Evolutionary conservation across 352 stramenopile genomes (phyloP).

Genomic region (Phytopythium chamaehyphon): DNA sequence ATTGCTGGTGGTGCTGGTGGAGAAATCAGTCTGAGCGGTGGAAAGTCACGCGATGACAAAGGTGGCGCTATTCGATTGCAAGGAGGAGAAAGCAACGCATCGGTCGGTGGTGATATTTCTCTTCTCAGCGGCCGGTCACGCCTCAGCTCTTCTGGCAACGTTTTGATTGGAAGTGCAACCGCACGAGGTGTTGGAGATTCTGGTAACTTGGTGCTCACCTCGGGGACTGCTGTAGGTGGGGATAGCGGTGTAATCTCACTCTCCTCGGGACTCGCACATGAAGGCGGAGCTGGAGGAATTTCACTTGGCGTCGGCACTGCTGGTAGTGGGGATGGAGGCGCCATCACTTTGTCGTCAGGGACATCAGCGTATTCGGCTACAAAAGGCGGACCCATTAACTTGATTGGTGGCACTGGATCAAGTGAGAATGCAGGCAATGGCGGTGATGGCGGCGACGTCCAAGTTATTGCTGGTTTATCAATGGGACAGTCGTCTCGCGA

Average conservation of each 20-base stretch:
- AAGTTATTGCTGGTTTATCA: conserved; percentile 45
- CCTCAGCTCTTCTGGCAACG: conserved; percentile 37
- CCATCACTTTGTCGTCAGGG: conserved; percentile 45
- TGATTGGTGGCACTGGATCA: conserved; percentile 44
- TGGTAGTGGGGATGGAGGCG: conserved; percentile 41
- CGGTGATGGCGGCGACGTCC: conserved; percentile 54
- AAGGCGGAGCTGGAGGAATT: conserved; percentile 33
- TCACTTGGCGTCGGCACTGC: conserved; percentile 35
- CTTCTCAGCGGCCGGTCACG: conserved; percentile 38
- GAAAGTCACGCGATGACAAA: conserved; percentile 32
- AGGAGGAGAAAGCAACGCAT: conserved; percentile 36
- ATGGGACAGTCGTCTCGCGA: conserved; percentile 52
- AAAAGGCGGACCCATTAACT: conserved; percentile 41
- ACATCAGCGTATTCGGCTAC: conserved; percentile 40
- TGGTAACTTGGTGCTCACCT: conserved; percentile 29
- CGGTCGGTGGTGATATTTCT: conserved; percentile 33
- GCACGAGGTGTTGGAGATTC: conserved; percentile 36
- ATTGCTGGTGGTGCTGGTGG: conserved; percentile 28
- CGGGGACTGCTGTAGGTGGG: conserved; percentile 32
- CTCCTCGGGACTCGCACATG: conserved; percentile 32
- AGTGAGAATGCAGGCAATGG: conserved; percentile 73
- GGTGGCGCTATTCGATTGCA: conserved; percentile 29
- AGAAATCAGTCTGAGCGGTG: conserved; percentile 23
- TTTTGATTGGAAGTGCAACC: conserved; percentile 32
- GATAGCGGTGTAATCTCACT: conserved; percentile 39